Evolutionary conservation across 192 early-diverging fungal genomes (phyloP).

Genomic region (Glomus cerebriforme): DNA sequence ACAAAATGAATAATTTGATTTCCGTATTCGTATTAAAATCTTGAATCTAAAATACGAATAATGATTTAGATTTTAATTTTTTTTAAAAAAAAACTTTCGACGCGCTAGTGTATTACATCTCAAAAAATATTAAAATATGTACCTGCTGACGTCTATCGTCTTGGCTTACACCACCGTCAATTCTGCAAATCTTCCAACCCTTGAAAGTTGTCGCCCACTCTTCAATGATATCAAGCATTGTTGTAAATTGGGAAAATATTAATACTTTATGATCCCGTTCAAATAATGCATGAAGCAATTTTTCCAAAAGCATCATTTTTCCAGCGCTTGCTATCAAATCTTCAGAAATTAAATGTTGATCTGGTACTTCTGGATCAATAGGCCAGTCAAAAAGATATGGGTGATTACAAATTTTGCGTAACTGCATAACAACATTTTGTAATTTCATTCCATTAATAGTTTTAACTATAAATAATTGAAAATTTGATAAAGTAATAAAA

Average conservation of each 20-base stretch:
- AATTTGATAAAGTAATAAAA: neutral
- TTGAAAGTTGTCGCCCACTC: slow-evolving; percentile 83
- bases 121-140: neutral
- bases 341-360: slow-evolving; percentile 46
- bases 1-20: slow-evolving; percentile 83
- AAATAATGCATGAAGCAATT: slow-evolving; percentile 78
- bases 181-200: slow-evolving; percentile 79
- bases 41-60: slow-evolving; percentile 54
- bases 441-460: slow-evolving; percentile 71
- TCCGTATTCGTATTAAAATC: slow-evolving; percentile 67
- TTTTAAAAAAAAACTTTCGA: neutral
- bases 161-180: slow-evolving; percentile 85
- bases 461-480: neutral
- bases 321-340: slow-evolving; percentile 75
- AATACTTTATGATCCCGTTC: slow-evolving; percentile 87
- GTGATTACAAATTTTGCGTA: slow-evolving; percentile 96
- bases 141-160: slow-evolving; percentile 72
- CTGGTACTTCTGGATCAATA: slow-evolving; percentile 58
- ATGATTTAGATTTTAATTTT: slow-evolving; percentile 6
- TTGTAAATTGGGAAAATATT: slow-evolving; percentile 92
- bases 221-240: slow-evolving; percentile 88
- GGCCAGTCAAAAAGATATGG: slow-evolving; percentile 91
- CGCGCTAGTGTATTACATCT: no score
- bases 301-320: slow-evolving; percentile 85
- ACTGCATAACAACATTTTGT: slow-evolving; percentile 87